These are phyloP conservation scores for Ampelomyces quisqualis DNA, from an alignment of 2,329 filamentous ascomycete species.

Conservation along the genomic window DNA sequence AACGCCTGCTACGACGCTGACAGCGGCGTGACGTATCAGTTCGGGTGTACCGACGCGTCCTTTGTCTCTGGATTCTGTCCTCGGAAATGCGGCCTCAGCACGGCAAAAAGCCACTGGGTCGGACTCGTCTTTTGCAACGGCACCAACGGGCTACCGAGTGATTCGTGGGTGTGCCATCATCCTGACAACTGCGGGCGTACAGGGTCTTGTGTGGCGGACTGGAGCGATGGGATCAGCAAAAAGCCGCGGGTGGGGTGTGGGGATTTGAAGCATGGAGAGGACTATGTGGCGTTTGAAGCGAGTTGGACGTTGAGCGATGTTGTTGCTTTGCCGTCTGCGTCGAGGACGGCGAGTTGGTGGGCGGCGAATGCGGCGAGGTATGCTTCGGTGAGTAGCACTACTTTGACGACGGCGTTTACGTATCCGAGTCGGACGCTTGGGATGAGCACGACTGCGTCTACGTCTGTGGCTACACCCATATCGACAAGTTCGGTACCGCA, in stretches of 20 bases:
- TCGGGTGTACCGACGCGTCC: constrained; percentile 19
- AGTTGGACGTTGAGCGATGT: neutral
- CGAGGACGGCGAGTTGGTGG: neutral
- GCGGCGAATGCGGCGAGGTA: constrained; percentile 1
- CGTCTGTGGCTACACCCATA: no score
- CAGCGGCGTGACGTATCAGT: constrained; percentile 21
- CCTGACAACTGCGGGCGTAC: constrained; percentile 19
- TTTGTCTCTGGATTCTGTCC: constrained; percentile 21
- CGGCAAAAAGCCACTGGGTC: constrained; percentile 14
- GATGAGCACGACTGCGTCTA: no score
- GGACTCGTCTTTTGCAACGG: constrained; percentile 21
- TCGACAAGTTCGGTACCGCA: no score
- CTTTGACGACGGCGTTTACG: neutral
- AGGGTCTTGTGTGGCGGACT: neutral
- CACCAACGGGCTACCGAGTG: constrained; percentile 4
- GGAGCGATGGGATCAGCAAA: neutral
- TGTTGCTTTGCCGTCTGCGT: neutral
- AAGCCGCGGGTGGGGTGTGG: neutral
- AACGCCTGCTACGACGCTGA: constrained; percentile 16
- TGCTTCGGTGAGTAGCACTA: neutral
- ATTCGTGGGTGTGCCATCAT: constrained; percentile 23
- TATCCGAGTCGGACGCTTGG: no score
- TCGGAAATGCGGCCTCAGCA: constrained; percentile 18
- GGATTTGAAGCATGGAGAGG: neutral
- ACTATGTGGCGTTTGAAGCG: neutral